Percentiles rank a stretch among this genome's conserved stretches.
phyloP scores from a whole-genome alignment of 148 eudicot genomes.

The Nepenthes mirabilis region DNA sequence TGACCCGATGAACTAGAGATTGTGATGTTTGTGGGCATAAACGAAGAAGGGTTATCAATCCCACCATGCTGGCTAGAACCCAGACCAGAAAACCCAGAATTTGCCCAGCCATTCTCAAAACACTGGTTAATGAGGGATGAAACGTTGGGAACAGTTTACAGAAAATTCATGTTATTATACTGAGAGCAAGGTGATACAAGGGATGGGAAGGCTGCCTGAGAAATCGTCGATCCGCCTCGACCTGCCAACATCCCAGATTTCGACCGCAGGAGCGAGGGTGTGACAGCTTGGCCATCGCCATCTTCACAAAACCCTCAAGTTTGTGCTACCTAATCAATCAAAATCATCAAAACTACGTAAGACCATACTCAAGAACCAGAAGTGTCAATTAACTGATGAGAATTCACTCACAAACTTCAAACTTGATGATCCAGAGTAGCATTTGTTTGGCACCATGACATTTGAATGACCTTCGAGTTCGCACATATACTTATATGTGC shows the following conservation, averaged over 20 bases:
- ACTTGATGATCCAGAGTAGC: no score
- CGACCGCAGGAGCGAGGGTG: slow-evolving; percentile 37
- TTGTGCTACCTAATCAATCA: no score
- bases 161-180: slow-evolving; percentile 57
- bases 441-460: no score
- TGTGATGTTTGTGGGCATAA: slow-evolving; percentile 24
- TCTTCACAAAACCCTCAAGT: not conserved
- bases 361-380: no score
- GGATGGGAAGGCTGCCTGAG: slow-evolving; percentile 58
- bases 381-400: no score
- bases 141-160: slow-evolving; percentile 66
- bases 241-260: slow-evolving; percentile 65
- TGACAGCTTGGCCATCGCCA: slow-evolving; percentile 5
- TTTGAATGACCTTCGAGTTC: no score
- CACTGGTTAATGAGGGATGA: slow-evolving; percentile 68
- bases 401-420: no score
- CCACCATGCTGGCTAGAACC: slow-evolving; percentile 34
- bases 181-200: slow-evolving; percentile 61
- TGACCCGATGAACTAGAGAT: slow-evolving; percentile 43
- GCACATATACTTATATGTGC: no score
- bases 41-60: slow-evolving; percentile 46
- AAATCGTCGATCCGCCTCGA: slow-evolving; percentile 57
- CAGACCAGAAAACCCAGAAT: slow-evolving; percentile 37
- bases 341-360: no score
- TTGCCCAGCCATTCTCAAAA: slow-evolving; percentile 49